phyloP scores from a whole-genome alignment of 2,329 filamentous ascomycete genomes.

The Trichocomaceae sp. region DNA sequence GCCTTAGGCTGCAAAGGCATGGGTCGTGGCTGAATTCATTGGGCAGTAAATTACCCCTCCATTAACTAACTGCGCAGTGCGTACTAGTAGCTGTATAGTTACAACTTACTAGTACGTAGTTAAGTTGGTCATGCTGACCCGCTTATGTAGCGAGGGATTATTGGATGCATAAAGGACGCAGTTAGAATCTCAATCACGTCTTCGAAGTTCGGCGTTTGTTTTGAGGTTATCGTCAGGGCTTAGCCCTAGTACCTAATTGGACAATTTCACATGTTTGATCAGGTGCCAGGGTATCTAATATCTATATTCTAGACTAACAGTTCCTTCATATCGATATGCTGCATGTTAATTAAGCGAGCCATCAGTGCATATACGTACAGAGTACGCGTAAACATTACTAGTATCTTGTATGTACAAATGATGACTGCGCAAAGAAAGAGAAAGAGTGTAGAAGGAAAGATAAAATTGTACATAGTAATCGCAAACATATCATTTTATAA shows the following conservation, averaged over 20 bases:
- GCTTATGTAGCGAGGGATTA: neutral
- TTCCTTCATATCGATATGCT: neutral
- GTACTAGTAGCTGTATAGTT: too few species aligned
- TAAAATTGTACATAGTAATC: constrained; percentile 7
- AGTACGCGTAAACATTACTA: neutral
- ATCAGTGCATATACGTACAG: neutral
- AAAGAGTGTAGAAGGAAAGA: constrained; percentile 1
- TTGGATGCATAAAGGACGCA: neutral
- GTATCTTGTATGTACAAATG: neutral
- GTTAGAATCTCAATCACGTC: neutral
- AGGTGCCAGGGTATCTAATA: too few species aligned
- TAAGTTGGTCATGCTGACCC: neutral
- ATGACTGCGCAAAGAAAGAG: neutral
- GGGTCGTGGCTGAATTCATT: neutral
- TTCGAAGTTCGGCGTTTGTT: neutral
- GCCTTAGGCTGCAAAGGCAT: neutral
- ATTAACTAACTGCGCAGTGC: neutral
- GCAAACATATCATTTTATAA: constrained; percentile 6
- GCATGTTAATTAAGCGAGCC: neutral
- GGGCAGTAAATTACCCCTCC: neutral
- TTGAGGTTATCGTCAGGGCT: neutral
- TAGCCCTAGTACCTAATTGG: neutral
- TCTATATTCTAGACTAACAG: too few species aligned
- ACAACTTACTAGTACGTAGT: too few species aligned
- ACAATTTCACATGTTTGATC: neutral